Conservation (phyloP, 805 yeast genomes). For the Pichia scutulata region DNA sequence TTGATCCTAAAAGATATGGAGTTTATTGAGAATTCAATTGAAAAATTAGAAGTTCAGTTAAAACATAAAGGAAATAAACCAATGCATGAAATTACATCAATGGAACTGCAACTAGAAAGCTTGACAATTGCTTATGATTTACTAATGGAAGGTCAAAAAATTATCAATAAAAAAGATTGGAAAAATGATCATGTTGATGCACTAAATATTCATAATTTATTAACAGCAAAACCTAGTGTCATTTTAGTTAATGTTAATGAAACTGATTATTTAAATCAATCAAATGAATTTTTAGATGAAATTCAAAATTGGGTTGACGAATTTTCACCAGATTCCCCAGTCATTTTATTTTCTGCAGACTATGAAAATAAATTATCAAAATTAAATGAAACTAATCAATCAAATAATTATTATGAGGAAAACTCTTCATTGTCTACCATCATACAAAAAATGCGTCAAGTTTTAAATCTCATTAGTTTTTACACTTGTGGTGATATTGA, state of each 20-base stretch:
- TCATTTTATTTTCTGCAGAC: constrained; percentile 28
- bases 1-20: constrained; percentile 61
- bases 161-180: constrained; percentile 78
- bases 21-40: constrained; percentile 56
- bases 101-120: constrained; percentile 81
- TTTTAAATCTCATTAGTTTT: constrained; percentile 81
- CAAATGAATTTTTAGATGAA: constrained; percentile 74
- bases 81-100: constrained; percentile 47
- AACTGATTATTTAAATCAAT: constrained; percentile 78
- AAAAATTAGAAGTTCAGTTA: constrained; percentile 61
- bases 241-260: constrained; percentile 87
- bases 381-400: constrained; percentile 11
- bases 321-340: constrained; percentile 67
- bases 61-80: constrained; percentile 80
- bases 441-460: constrained; percentile 78
- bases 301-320: constrained; percentile 89
- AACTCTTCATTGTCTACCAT: constrained; percentile 80
- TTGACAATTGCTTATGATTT: constrained; percentile 66
- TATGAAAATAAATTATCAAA: constrained; percentile 20
- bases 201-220: constrained; percentile 75
- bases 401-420: constrained; percentile 32
- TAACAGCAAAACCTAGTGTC: constrained; percentile 94
- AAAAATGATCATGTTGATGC: constrained; percentile 83
- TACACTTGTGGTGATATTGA: constrained; percentile 96
- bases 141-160: constrained; percentile 79